Evolutionary conservation across 1,284 basidiomycete genomes (phyloP).

Genomic region (Sanghuangporus baumii): DNA sequence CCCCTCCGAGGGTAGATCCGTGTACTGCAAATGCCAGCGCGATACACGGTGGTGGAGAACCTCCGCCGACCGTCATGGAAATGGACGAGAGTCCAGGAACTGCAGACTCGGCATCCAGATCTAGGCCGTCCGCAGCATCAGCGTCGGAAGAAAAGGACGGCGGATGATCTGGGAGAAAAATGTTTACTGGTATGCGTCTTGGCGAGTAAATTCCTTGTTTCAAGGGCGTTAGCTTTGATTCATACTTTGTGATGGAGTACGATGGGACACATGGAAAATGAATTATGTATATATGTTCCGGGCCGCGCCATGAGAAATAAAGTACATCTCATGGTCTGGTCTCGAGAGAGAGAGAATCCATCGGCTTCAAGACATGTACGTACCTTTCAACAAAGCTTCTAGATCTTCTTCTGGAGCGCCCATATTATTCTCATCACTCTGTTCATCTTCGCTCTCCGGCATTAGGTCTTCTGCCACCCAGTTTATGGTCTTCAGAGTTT

Average conservation of each 20-base stretch:
- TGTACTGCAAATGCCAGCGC: constrained; percentile 4
- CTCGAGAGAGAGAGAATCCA: not conserved
- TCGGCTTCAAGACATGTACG: not conserved
- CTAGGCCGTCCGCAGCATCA: constrained; percentile 1
- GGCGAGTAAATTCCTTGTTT: constrained; percentile 12
- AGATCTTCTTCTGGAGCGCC: constrained; percentile 46
- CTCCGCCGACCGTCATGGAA: not conserved
- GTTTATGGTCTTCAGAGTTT: constrained; percentile 46
- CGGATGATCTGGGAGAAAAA: constrained; percentile 11
- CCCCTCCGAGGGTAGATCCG: not conserved
- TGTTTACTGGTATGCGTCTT: constrained; percentile 13
- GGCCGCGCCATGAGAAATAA: not conserved
- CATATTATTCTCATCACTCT: constrained; percentile 26
- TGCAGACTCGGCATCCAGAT: constrained; percentile 3
- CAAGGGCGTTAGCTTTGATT: not conserved
- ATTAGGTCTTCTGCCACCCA: constrained; percentile 49
- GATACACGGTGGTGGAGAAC: constrained; percentile 4
- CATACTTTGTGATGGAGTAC: not conserved
- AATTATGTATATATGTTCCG: not conserved
- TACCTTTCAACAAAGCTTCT: constrained; percentile 31
- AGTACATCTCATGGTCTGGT: not conserved
- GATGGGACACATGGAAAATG: not conserved
- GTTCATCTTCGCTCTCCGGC: constrained; percentile 14
- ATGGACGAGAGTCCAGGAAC: constrained; percentile 11
- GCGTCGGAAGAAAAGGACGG: not conserved